Evolutionary conservation across 2,329 filamentous ascomycete genomes (phyloP), one percentile per base, ranked within the genome.

Genomic region (Malbranchea cinnamomea): DNA sequence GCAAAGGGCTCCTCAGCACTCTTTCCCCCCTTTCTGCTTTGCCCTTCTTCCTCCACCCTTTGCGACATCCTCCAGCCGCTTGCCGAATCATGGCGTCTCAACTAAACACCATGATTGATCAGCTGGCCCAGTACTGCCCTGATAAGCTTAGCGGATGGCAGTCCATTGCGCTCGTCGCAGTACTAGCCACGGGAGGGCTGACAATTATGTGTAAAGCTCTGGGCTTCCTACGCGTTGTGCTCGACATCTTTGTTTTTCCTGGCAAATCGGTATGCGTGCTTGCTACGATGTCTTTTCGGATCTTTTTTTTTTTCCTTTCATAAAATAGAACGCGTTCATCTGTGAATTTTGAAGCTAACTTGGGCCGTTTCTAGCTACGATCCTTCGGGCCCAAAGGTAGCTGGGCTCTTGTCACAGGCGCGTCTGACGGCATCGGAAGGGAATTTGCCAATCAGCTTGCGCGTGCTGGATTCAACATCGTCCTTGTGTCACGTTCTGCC

Each of bases 401-500:
- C 35, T 98, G 87, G 85, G 89, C 82, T 18, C 72, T 98, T 32
- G 70, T 98, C 23, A 98, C 89, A 15, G 89, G 89, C 39, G 89
- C 87, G 30, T 94, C 85, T 7, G 89, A 98, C 56, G 91, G 89
- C 40, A 75, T 98, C 39, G 89, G 89, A 52, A 95, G 93, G 60
- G 89, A 98, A 61, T 98, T 83, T 53, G 83, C 87, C 21, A 67
- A 78, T 18, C 84, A 95, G 54, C 75, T 98, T 34, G 85, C 89
- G 14, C 65, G 72, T 37, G 85, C 89, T 53, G 85, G 85, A 46
- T 98, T 87, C 72, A 95, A 94, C 59, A 66, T 95, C 44, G 63
- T 98, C 38, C 81, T 98, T 43, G 77, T 98, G 37, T 95, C 89
- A 26, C 85, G 91, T 46, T 95, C 91, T n/a, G 69, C 79, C 43